These are phyloP conservation scores for Colletotrichum tofieldiae DNA, from an alignment of 2,329 filamentous ascomycete species.

Conservation along the genomic window DNA sequence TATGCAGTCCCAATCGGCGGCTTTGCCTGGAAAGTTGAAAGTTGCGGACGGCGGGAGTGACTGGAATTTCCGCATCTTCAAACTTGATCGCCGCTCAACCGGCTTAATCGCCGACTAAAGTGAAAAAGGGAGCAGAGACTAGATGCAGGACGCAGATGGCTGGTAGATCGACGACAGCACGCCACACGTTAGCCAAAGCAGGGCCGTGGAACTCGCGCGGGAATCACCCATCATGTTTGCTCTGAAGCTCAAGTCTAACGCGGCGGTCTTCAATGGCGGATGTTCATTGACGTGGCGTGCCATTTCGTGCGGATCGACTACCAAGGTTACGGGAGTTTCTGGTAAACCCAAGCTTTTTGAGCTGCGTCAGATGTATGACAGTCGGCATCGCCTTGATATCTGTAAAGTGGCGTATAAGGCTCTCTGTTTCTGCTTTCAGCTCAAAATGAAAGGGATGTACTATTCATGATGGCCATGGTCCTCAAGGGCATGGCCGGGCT, in stretches of 20 bases:
- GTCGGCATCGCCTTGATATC: not conserved
- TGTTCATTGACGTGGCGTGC: constrained; percentile 9
- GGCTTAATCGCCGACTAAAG: not conserved
- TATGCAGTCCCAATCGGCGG: not conserved
- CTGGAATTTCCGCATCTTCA: not conserved
- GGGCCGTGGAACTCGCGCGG: constrained; percentile 19
- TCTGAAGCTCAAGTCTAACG: not conserved
- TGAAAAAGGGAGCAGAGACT: not conserved
- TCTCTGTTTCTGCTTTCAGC: not conserved
- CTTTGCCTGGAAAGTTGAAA: not conserved
- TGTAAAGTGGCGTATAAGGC: no score
- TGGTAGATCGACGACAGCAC: not conserved
- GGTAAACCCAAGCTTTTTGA: not conserved
- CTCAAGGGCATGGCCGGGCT: no score
- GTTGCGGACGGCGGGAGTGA: not conserved
- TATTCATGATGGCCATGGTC: not conserved
- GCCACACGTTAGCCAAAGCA: not conserved
- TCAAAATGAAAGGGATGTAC: not conserved
- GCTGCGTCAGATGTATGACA: not conserved
- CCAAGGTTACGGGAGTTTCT: constrained; percentile 8
- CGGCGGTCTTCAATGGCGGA: not conserved
- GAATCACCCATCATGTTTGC: not conserved
- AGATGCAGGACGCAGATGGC: not conserved
- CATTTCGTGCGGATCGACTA: constrained; percentile 16
- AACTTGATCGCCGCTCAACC: not conserved